Percentiles rank a stretch among this genome's conserved stretches.
Evolutionary conservation across 2,329 filamentous ascomycete genomes (phyloP).

Genomic region (Fusarium algeriense): DNA sequence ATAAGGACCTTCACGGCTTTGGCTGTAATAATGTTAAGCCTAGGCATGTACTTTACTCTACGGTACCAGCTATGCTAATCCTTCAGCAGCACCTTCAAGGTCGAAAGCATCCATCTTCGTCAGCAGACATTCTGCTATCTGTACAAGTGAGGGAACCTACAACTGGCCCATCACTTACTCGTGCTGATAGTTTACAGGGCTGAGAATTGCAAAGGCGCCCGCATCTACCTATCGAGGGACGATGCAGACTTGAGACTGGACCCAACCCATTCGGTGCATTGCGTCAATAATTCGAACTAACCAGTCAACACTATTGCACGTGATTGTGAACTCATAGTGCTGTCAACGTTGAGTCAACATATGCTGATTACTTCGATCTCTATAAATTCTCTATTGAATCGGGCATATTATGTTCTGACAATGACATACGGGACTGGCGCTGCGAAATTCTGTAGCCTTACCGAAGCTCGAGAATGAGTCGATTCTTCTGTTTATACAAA

Average conservation of each 20-base stretch:
- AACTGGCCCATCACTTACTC: rapidly evolving
- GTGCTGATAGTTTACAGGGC: rapidly evolving
- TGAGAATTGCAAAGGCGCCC: not conserved
- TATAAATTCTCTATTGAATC: no score
- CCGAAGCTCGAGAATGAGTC: no score
- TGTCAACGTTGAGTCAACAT: not conserved
- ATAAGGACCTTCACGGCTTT: not conserved
- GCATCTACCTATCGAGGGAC: not conserved
- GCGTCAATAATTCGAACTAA: not conserved
- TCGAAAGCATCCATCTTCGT: not conserved
- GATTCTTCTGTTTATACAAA: no score
- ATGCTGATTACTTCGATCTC: no score
- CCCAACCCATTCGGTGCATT: not conserved
- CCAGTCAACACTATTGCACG: rapidly evolving
- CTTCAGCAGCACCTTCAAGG: not conserved
- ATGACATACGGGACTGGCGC: no score
- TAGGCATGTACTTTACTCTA: not conserved
- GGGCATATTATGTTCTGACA: no score
- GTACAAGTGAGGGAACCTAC: not conserved
- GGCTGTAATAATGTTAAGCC: not conserved
- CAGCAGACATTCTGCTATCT: not conserved
- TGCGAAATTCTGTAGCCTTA: no score
- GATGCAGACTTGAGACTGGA: not conserved
- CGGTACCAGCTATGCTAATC: not conserved
- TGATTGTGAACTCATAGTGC: rapidly evolving